Percentiles rank a stretch among this genome's conserved stretches.
These are phyloP conservation scores for Phytophthora fragariae DNA, from an alignment of 352 stramenopile genomes.

Conservation along the genomic window DNA sequence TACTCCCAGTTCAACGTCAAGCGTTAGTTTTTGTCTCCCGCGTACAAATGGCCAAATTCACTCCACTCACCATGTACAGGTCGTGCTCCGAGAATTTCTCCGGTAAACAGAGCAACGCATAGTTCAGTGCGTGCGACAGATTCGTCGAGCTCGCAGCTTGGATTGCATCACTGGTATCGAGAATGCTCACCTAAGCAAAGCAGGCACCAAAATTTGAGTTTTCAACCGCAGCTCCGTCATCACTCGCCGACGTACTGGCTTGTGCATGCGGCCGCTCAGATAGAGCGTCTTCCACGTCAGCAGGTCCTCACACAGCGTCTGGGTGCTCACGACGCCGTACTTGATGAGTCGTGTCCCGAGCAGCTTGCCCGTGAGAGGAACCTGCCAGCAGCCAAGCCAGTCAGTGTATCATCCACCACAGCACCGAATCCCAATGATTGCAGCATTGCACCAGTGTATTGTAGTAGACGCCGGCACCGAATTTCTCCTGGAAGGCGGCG, in stretches of 20 bases:
- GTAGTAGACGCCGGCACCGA: conserved; percentile 86
- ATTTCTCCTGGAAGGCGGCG: conserved; percentile 76
- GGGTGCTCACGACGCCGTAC: conserved; percentile 88
- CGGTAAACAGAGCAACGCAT: conserved; percentile 75
- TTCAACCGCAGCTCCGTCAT: conserved; percentile 4
- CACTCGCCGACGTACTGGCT: conserved; percentile 59
- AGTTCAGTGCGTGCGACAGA: conserved; percentile 77
- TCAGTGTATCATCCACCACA: background rate
- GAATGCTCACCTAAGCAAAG: conserved; percentile 59
- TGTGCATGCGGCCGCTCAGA: conserved; percentile 88
- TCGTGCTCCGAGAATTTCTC: conserved; percentile 86
- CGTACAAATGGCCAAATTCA: background rate
- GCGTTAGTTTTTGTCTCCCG: conserved; percentile 12
- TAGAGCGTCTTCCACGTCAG: conserved; percentile 87
- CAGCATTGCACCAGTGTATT: conserved; percentile 69
- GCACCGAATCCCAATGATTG: background rate
- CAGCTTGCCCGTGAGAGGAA: conserved; percentile 60
- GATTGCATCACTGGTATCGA: conserved; percentile 58
- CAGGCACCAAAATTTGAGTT: conserved; percentile 3
- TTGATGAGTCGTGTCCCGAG: conserved; percentile 85
- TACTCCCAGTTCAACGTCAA: conserved; percentile 26
- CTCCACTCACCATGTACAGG: conserved; percentile 75
- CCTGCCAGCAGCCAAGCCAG: conserved; percentile 28
- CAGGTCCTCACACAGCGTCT: conserved; percentile 83
- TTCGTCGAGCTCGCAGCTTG: conserved; percentile 64